A percentile compares a stretch with the other conserved stretches of the same genome.
phyloP scores from a whole-genome alignment of 306 rosid species.

The Alnus glutinosa region DNA sequence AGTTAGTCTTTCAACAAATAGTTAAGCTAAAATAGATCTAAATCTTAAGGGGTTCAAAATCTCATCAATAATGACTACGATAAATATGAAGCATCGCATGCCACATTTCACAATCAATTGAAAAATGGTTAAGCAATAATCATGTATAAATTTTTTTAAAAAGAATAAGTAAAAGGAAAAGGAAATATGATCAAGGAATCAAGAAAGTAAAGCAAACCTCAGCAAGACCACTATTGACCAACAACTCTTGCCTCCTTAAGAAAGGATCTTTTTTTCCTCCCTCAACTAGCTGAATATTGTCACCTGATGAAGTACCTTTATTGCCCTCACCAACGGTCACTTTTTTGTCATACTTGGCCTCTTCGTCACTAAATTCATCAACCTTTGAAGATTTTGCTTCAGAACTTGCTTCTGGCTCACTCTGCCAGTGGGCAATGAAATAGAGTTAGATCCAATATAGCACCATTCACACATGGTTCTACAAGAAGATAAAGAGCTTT shows the following conservation, averaged over 20 bases:
- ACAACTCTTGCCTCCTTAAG: slow-evolving; percentile 83
- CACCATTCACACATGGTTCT: slow-evolving; percentile 1
- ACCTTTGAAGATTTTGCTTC: slow-evolving; percentile 39
- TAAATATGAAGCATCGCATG: not conserved
- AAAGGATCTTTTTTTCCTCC: slow-evolving; percentile 90
- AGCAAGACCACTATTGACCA: slow-evolving; percentile 90
- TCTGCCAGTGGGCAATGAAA: slow-evolving; percentile 35
- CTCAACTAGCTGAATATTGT: slow-evolving; percentile 50
- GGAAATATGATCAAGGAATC: slow-evolving; percentile 8
- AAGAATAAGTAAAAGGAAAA: not conserved
- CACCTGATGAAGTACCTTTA: slow-evolving; percentile 37
- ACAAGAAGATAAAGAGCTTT: slow-evolving; percentile 3
- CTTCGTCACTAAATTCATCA: slow-evolving; percentile 39
- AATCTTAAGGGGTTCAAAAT: not conserved
- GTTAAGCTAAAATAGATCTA: not conserved
- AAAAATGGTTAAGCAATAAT: not conserved
- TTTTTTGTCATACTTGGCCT: slow-evolving; percentile 40
- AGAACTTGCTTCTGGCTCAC: slow-evolving; percentile 44
- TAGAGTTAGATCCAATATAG: slow-evolving; percentile 24
- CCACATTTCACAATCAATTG: not conserved
- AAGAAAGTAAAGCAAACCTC: slow-evolving; percentile 59
- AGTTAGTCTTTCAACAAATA: not conserved
- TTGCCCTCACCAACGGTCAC: slow-evolving; percentile 37
- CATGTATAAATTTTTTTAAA: not conserved
- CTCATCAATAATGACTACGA: not conserved